phyloP scores from a whole-genome alignment of 495 filamentous ascomycete genomes.

The Aspergillus cristatus region DNA sequence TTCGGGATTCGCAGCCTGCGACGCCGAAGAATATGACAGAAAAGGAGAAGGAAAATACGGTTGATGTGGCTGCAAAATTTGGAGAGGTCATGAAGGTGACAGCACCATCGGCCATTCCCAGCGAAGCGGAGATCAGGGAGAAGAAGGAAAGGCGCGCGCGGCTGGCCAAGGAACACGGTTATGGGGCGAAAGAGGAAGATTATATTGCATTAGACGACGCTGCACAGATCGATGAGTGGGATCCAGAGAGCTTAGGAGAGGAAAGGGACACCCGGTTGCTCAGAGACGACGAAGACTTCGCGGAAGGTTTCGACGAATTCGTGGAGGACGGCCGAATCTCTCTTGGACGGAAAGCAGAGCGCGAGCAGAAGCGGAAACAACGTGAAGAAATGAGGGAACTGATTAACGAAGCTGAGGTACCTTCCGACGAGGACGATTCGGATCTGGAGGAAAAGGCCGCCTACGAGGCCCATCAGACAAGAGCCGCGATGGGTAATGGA shows the following conservation, averaged over 20 bases:
- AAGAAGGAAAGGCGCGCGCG: conserved; percentile 83
- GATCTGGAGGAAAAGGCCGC: conserved; percentile 73
- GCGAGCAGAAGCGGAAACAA: conserved; percentile 56
- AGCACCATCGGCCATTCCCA: conserved; percentile 51
- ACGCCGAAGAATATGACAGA: conserved; percentile 53
- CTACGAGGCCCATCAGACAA: conserved; percentile 82
- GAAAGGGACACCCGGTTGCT: conserved; percentile 64
- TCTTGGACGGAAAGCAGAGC: conserved; percentile 70
- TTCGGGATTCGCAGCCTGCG: conserved; percentile 72
- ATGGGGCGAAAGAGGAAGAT: conserved; percentile 56
- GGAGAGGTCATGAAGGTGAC: conserved; percentile 37
- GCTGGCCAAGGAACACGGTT: conserved; percentile 64
- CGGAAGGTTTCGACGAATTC: conserved; percentile 89
- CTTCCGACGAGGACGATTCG: conserved; percentile 60
- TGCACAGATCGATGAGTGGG: conserved; percentile 33
- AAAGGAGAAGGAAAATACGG: conserved; percentile 46
- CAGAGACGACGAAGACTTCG: conserved; percentile 85
- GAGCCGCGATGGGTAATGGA: conserved; percentile 67
- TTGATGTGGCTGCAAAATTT: conserved; percentile 63
- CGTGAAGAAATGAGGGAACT: conserved; percentile 72
- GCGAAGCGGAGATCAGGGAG: conserved; percentile 80
- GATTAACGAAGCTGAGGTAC: conserved; percentile 69
- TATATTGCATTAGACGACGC: conserved; percentile 68
- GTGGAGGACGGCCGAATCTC: conserved; percentile 75
- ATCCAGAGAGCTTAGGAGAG: conserved; percentile 28